Conservation (phyloP, 495 filamentous ascomycete species). For the Tuber aestivum region DNA sequence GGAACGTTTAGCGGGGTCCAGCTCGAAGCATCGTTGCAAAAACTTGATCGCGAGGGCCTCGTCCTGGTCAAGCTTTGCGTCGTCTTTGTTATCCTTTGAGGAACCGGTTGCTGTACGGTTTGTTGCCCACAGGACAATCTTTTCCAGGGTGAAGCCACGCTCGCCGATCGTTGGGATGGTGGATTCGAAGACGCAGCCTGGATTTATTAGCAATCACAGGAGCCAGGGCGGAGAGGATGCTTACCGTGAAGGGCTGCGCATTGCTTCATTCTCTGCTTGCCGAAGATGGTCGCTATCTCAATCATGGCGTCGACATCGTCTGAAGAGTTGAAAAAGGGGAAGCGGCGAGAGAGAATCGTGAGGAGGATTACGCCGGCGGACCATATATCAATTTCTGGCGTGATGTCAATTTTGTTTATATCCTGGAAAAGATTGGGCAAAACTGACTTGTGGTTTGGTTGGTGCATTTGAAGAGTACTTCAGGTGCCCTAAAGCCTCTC, state of each 20-base stretch:
- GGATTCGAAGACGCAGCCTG: slow-evolving; percentile 68
- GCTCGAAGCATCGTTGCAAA: slow-evolving; percentile 60
- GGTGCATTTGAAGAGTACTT: slow-evolving; percentile 96
- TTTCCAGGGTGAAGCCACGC: slow-evolving; percentile 77
- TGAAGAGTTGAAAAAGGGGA: slow-evolving; percentile 96
- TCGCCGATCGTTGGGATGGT: slow-evolving; percentile 84
- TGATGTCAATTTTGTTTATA: slow-evolving; percentile 13
- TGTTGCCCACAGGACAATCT: slow-evolving; percentile 88
- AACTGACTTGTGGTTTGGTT: slow-evolving; percentile 70
- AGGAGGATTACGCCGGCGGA: slow-evolving; percentile 89
- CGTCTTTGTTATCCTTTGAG: slow-evolving; percentile 46
- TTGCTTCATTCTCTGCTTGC: slow-evolving; percentile 70
- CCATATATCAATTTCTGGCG: slow-evolving; percentile 83
- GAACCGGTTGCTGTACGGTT: slow-evolving; percentile 48
- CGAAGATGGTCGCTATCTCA: slow-evolving; percentile 93
- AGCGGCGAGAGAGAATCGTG: slow-evolving; percentile 80
- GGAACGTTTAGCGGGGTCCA: slow-evolving; percentile 65
- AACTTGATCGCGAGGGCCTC: slow-evolving; percentile 64
- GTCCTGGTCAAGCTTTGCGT: slow-evolving; percentile 50
- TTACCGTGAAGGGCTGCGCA: slow-evolving; percentile 76
- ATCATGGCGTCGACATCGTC: slow-evolving; percentile 97
- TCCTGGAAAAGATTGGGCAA: neutral
- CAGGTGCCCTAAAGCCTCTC: slow-evolving; percentile 88
- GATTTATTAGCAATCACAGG: slow-evolving; percentile 3
- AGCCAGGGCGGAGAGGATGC: neutral